Evolutionary conservation across 1,139 yeast species (phyloP).

Genomic region (Pichia sp.): DNA sequence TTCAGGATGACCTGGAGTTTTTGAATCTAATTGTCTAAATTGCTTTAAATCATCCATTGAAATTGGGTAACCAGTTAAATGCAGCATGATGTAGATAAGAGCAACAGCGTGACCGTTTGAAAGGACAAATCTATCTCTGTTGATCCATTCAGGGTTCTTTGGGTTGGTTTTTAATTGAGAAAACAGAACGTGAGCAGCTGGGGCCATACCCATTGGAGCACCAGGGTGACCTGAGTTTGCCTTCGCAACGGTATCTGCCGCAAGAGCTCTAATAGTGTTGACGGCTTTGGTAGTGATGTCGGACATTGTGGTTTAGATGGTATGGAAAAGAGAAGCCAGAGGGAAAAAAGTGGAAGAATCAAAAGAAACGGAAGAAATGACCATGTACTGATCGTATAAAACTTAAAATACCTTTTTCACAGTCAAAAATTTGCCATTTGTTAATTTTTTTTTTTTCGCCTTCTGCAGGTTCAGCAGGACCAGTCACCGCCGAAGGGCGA

Average conservation of each 20-base stretch:
- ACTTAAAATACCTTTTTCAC: too few species aligned
- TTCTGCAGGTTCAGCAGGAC: too few species aligned
- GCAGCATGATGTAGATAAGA: slow-evolving; percentile 77
- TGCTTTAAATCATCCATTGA: slow-evolving; percentile 80
- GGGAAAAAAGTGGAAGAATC: neutral
- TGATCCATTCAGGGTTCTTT: slow-evolving; percentile 83
- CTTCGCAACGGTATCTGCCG: slow-evolving; percentile 79
- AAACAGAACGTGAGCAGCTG: slow-evolving; percentile 72
- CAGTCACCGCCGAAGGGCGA: neutral
- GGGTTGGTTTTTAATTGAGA: slow-evolving; percentile 84
- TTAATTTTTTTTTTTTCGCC: neutral
- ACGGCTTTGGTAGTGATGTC: slow-evolving; percentile 49
- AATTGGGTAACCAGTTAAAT: slow-evolving; percentile 77
- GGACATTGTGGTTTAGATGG: slow-evolving; percentile 7
- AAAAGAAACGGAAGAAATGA: too few species aligned
- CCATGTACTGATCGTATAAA: too few species aligned
- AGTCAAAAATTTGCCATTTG: too few species aligned
- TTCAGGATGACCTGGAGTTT: slow-evolving; percentile 98
- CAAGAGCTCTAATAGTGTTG: slow-evolving; percentile 82
- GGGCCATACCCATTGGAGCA: slow-evolving; percentile 98
- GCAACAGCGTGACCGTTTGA: slow-evolving; percentile 98
- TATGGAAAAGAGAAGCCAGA: neutral
- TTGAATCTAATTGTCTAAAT: slow-evolving; percentile 87
- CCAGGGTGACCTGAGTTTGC: slow-evolving; percentile 99
- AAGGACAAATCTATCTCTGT: slow-evolving; percentile 91